Conservation (phyloP, 2,329 filamentous ascomycete genomes). For the Fusarium mangiferae region DNA sequence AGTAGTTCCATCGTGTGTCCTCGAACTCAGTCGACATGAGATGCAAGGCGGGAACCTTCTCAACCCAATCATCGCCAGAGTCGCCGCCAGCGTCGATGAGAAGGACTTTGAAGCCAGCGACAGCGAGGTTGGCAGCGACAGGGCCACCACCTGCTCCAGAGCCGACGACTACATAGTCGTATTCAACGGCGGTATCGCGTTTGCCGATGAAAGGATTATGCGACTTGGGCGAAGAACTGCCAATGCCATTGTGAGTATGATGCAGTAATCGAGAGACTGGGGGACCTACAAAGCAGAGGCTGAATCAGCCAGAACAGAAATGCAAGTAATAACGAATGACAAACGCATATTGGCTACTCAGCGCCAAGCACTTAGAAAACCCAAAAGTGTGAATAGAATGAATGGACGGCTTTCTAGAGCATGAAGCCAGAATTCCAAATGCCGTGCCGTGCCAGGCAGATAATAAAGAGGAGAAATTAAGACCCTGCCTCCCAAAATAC, state of each 20-base stretch:
- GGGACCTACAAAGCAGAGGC: slow-evolving; percentile 7
- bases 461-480: background rate
- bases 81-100: slow-evolving; percentile 69
- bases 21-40: slow-evolving; percentile 43
- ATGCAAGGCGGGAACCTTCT: slow-evolving; percentile 44
- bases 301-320: slow-evolving; percentile 24
- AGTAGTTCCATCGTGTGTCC: slow-evolving; percentile 65
- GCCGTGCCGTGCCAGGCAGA: background rate
- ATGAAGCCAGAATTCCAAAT: background rate
- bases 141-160: slow-evolving; percentile 67
- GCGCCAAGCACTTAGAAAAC: background rate
- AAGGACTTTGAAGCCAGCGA: slow-evolving; percentile 66
- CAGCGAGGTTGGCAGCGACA: slow-evolving; percentile 64
- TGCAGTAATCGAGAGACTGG: accelerated
- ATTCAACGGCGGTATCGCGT: slow-evolving; percentile 40
- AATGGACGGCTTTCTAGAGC: background rate
- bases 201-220: slow-evolving; percentile 25
- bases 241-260: background rate
- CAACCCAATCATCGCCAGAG: slow-evolving; percentile 51
- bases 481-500: background rate
- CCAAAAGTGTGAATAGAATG: background rate
- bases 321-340: slow-evolving; percentile 16
- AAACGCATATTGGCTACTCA: slow-evolving; percentile 23
- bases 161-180: slow-evolving; percentile 70
- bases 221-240: background rate